phyloP scores from a whole-genome alignment of 495 filamentous ascomycete species.

The Neurospora cerealis region DNA sequence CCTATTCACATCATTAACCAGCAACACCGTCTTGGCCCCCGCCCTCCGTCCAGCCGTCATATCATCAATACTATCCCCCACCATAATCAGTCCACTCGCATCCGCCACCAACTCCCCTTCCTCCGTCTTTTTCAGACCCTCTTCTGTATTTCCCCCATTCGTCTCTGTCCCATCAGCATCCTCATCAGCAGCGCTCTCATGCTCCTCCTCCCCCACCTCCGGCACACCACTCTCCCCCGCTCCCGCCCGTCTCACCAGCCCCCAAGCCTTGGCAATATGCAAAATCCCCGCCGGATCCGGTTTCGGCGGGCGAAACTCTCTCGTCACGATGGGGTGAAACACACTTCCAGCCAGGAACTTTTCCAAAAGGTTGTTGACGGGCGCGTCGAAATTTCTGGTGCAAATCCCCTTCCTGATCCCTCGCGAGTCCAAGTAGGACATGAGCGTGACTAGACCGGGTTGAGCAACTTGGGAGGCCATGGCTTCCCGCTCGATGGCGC shows the following conservation, averaged over 20 bases:
- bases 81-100: slow-evolving; percentile 42
- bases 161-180: not conserved
- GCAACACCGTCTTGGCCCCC: slow-evolving; percentile 80
- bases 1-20: slow-evolving; percentile 70
- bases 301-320: slow-evolving; percentile 77
- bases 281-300: slow-evolving; percentile 80
- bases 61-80: slow-evolving; percentile 88
- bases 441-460: slow-evolving; percentile 61
- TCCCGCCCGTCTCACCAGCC: slow-evolving; percentile 45
- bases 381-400: slow-evolving; percentile 86
- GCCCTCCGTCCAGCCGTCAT: slow-evolving; percentile 80
- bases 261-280: slow-evolving; percentile 73
- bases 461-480: slow-evolving; percentile 75
- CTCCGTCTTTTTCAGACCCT: slow-evolving; percentile 7
- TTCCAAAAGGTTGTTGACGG: slow-evolving; percentile 52
- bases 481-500: slow-evolving; percentile 64
- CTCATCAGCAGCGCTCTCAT: slow-evolving; percentile 8
- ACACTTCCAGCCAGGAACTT: slow-evolving; percentile 58
- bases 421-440: slow-evolving; percentile 65
- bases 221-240: slow-evolving; percentile 15
- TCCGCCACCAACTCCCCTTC: slow-evolving; percentile 29
- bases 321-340: slow-evolving; percentile 77
- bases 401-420: slow-evolving; percentile 71
- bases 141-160: not conserved
- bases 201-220: slow-evolving; percentile 6